phyloP scores from a whole-genome alignment of 129 eudicot species.

The Flaveria robusta region DNA sequence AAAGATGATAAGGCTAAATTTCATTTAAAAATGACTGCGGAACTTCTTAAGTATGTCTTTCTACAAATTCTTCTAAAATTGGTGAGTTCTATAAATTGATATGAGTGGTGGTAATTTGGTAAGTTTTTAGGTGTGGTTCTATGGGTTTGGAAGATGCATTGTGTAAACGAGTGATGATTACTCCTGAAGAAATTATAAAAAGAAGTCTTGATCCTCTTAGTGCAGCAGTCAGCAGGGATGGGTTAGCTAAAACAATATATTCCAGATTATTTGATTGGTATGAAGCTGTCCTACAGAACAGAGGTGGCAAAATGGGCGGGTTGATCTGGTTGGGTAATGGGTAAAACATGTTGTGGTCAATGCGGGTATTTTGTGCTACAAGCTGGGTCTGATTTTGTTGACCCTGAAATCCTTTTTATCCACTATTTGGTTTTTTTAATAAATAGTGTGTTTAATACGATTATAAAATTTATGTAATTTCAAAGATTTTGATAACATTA shows the following conservation, averaged over 20 bases:
- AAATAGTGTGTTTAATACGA: neutral
- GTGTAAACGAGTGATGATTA: conserved; percentile 93
- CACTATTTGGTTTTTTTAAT: neutral
- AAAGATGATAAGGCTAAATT: conserved; percentile 88
- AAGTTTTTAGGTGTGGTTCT: conserved; percentile 71
- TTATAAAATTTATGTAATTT: neutral
- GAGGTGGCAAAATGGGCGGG: neutral
- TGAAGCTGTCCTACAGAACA: conserved; percentile 5
- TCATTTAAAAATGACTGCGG: conserved; percentile 86
- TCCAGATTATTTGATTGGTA: conserved; percentile 96
- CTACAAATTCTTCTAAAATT: conserved; percentile 10
- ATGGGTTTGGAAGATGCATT: conserved; percentile 90
- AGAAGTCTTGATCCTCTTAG: conserved; percentile 96
- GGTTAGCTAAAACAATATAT: conserved; percentile 92
- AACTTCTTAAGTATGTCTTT: conserved; percentile 72
- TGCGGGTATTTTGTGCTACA: neutral
- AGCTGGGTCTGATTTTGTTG: neutral
- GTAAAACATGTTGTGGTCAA: conserved; percentile 19
- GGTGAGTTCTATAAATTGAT: neutral
- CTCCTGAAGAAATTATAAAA: conserved; percentile 97
- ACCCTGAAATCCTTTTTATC: neutral
- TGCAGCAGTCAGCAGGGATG: conserved; percentile 96
- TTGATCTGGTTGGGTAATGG: conserved; percentile 2
- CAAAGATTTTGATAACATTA: neutral
- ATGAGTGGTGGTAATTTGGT: conserved; percentile 19